Base-by-base conservation (phyloP, 805 yeast species). In the Myxozyma vanderwaltii region DNA sequence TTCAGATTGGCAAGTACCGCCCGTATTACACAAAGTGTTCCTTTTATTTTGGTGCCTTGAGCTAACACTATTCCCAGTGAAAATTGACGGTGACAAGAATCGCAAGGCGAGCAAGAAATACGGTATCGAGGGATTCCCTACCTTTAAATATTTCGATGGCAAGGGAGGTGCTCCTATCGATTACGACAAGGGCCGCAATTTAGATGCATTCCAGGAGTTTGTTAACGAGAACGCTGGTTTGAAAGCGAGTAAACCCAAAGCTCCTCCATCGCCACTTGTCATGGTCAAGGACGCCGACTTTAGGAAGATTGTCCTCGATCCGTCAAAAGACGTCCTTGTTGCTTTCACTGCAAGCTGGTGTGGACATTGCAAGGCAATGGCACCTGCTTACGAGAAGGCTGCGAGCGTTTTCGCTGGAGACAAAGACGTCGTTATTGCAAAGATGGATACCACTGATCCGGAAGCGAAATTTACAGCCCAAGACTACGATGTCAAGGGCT, bases 61-160 rank as follows among this genome's bases (percentile, higher is more conserved):
- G n/a, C 43, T 38, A 38, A 24, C 24, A 7, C 10, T 27, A 27
- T n/a, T 12, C 48, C 86, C 95, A 51, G 89, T 92, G 17, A 87
- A 94, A 73, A 94, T 98, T 74, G 96, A 91, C 69, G 79, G 81
- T 51, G 82, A 80, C 8, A 71, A 70, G 59, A 90, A 92, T 71
- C 85, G 86, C 72, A 79, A 76, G 40, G 70, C 92, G 4, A 91
- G 98, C 75, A 75, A 84, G 27, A 74, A 80, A 58, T 79, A 86
- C 72, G 79, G 80, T 54, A 76, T 94, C 36, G 77, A 82, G 66
- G 96, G 97, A 0, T 92, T 81, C 73, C 99, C 99, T 7, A 89
- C 97, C 0, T 71, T 94, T 35, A 74, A 85, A 54, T 56, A 19
- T 45, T 64, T 64, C 27, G 67, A 64, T 44, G 67, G 67, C 33